These are phyloP conservation scores for Amanita jacksonii DNA, from an alignment of 768 basidiomycete genomes.

Conservation along the genomic window DNA sequence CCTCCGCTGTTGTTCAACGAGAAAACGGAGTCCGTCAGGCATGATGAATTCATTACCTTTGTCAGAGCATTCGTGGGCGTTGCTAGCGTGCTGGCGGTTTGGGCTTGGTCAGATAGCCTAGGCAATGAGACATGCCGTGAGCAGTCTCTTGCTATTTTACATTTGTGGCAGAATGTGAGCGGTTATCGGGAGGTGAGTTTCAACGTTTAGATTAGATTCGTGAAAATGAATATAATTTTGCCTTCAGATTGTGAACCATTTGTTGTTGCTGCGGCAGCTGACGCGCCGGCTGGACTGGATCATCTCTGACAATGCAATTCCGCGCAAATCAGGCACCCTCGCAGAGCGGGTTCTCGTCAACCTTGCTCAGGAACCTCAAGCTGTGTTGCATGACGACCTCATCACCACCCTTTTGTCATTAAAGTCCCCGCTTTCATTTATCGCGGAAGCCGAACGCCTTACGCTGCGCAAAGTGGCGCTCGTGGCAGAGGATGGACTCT, in stretches of 20 bases:
- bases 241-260: constrained; percentile 62
- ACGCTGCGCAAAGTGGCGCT: constrained; percentile 51
- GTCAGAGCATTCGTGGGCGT: constrained; percentile 62
- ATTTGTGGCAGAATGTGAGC: constrained; percentile 55
- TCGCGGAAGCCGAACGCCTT: constrained; percentile 49
- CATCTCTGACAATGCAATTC: constrained; percentile 50
- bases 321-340: constrained; percentile 52
- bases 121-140: constrained; percentile 57
- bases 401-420: constrained; percentile 50
- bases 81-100: constrained; percentile 55
- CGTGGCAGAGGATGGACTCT: constrained; percentile 60
- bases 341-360: constrained; percentile 61
- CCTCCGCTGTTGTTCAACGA: constrained; percentile 31
- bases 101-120: constrained; percentile 75
- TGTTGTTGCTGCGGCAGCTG: constrained; percentile 63
- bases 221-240: not conserved
- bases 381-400: constrained; percentile 51
- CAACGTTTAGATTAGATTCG: not conserved
- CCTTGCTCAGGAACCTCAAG: constrained; percentile 49
- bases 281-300: constrained; percentile 66
- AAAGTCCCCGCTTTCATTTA: constrained; percentile 48
- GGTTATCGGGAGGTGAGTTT: constrained; percentile 62
- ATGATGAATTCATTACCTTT: constrained; percentile 55
- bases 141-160: constrained; percentile 50
- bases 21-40: constrained; percentile 21